phyloP scores from a whole-genome alignment of 768 basidiomycete genomes.

The Gelatoporia subvermispora region DNA sequence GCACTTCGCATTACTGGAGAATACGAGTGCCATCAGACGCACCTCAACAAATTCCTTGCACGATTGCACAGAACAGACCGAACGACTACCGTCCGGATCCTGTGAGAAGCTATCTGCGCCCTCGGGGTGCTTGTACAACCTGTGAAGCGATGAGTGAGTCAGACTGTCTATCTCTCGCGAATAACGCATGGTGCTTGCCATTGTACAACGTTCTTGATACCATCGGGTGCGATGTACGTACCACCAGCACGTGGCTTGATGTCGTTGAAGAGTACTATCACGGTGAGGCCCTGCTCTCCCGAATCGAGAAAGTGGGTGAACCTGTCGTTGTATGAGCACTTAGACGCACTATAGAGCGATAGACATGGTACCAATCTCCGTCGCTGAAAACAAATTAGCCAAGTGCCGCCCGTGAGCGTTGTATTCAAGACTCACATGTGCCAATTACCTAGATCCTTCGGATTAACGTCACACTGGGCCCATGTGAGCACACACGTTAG shows the following conservation, averaged over 20 bases:
- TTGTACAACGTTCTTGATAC: slow-evolving; percentile 23
- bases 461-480: slow-evolving; percentile 17
- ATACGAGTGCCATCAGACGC: not conserved
- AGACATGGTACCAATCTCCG: slow-evolving; percentile 21
- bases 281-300: slow-evolving; percentile 32
- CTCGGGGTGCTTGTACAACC: slow-evolving; percentile 20
- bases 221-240: slow-evolving; percentile 32
- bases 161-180: not conserved
- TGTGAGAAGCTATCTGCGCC: slow-evolving; percentile 11
- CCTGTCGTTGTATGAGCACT: not conserved
- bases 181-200: slow-evolving; percentile 9
- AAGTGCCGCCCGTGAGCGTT: too few relatives aligned
- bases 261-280: slow-evolving; percentile 32
- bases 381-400: slow-evolving; percentile 9
- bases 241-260: slow-evolving; percentile 30
- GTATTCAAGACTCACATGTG: slow-evolving; percentile 24
- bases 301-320: slow-evolving; percentile 34
- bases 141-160: not conserved
- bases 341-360: not conserved
- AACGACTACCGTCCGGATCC: slow-evolving; percentile 18
- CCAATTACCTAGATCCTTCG: slow-evolving; percentile 32
- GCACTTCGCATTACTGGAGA: too few relatives aligned
- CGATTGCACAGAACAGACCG: slow-evolving; percentile 11
- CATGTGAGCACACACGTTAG: not conserved
- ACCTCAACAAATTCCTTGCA: slow-evolving; percentile 24